Base-by-base conservation (phyloP, 495 filamentous ascomycete genomes). In the Neurospora intermedia region DNA sequence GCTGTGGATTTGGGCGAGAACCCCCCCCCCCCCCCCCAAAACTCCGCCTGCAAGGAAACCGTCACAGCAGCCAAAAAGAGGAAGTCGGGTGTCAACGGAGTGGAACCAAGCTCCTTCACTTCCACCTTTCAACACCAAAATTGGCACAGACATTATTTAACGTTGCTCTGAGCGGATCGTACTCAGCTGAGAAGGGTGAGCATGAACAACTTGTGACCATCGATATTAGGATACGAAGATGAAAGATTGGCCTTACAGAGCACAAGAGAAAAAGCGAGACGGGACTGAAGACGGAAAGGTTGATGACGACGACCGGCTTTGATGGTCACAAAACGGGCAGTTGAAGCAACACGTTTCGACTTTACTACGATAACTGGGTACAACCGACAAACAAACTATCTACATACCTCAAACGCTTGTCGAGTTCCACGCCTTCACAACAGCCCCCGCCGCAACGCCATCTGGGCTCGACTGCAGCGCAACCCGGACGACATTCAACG, bases 351-450 rank as follows among this genome's bases (percentile, higher is more conserved):
- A 11, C n/a, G 45, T 3, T 18, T 48, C 10, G 10, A 2, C 18
- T 20, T 27, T 27, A 54, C 0, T 23, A 27, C 35, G 1, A 11
- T 42, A 9, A 18, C 2, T 8, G 16, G 27, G 13, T 62, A 62
- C 2, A 31, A 31, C 5, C 4, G 8, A 31, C 69, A 45, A n/a
- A 45, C 16, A 46, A 16, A 10, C 40, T 41, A 6, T 43, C 42
- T 43, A 4, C 10, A 18, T 31, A 72, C 35, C 39, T 59, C 23
- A 69, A 69, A 9, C 15, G 66, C 42, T 70, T 5, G 1, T 16
- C 11, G 35, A 70, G n/a, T 74, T 73, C 84, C 84, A 85, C 18
- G 80, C 80, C 71, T 79, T 84, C 0, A 79, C 80, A 66, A 84
- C 73, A 1, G 82, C 78, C 7, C 79, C 73, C 18, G 78, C 75